Evolutionary conservation across 768 basidiomycete genomes (phyloP), one percentile per base, ranked within the genome.

Genomic region (Clathrus columnatus): DNA sequence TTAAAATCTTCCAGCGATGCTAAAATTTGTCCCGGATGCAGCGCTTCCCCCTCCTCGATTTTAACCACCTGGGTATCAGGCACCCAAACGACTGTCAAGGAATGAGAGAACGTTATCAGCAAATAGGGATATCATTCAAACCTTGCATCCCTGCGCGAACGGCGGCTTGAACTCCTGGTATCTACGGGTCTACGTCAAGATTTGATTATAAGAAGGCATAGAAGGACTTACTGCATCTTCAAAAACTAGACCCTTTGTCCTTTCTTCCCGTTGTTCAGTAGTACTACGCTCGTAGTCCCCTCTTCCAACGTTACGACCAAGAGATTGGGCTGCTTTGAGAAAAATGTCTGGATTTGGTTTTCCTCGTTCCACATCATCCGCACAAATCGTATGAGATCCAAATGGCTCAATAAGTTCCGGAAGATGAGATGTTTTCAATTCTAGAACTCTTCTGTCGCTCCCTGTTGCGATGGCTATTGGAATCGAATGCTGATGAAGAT

Each of bases 311-410:
- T 77, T 66, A 29, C 72, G 72, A 10, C 76, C 75, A 44, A 89
- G 67, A 52, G 81, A 69, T 58, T 75, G 73, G 24, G 91, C 91
- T 10, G 88, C 84, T 7, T 74, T 73, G 30, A 93, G 71, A 65
- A 91, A 94, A 30, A 91, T 82, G 64, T 91, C 90, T 17, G 91
- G 89, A 26, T 75, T 72, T 0, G 91, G 91, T 68, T 94, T 94
- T n/a, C 85, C 83, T 26, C 70, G 45, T 41, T 43, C 30, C 8
- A 57, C 68, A 61, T 90, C 89, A 59, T 91, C 85, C 24, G 76
- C 82, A 63, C 90, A 92, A 7, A 91, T 75, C 36, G 88, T 71
- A 51, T 76, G 77, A 5, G 73, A 79, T 42, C 74, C 81, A 61
- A 91, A 92, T 24, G 73, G 72, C 20, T 69, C 72, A 58, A 89